Conservation (phyloP, 2,329 filamentous ascomycete species). For the Eurotiales sp. region DNA sequence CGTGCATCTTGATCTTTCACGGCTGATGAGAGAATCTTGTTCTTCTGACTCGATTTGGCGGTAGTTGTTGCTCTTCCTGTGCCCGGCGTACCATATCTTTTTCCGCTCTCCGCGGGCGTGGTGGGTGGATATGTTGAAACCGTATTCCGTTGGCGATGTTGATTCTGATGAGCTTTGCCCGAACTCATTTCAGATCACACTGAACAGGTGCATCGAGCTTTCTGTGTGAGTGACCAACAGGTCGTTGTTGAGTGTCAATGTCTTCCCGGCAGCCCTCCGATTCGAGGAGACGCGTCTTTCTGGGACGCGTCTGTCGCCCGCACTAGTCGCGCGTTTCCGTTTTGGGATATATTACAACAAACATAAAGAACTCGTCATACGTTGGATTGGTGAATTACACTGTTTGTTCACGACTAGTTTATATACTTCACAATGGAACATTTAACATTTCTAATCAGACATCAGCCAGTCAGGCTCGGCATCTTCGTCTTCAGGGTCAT, state of each 20-base stretch:
- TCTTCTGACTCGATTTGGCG: constrained; percentile 9
- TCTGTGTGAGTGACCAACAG: neutral
- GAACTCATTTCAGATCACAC: constrained; percentile 14
- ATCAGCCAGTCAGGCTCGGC: constrained; percentile 62
- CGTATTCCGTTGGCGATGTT: neutral
- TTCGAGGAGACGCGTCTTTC: constrained; percentile 3
- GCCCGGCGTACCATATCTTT: neutral
- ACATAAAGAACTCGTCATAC: too few species aligned
- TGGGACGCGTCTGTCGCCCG: constrained; percentile 2
- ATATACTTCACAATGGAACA: too few species aligned
- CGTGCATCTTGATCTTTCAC: constrained; percentile 20
- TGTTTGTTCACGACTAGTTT: too few species aligned
- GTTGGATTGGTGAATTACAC: too few species aligned
- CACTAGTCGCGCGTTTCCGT: neutral
- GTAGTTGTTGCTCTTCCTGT: constrained; percentile 12
- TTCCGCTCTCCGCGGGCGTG: constrained; percentile 4
- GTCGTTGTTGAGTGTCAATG: neutral
- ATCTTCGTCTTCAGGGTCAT: constrained; percentile 64
- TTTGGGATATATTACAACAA: constrained; percentile 11
- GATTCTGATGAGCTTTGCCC: neutral
- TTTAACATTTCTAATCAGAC: constrained; percentile 24
- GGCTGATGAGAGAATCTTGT: constrained; percentile 11
- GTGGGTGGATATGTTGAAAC: constrained; percentile 3
- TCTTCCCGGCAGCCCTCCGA: neutral
- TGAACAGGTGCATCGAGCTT: neutral